Evolutionary conservation across 352 stramenopile genomes (phyloP), one percentile per base, ranked within the genome.

Genomic region (Pythium dissimile): DNA sequence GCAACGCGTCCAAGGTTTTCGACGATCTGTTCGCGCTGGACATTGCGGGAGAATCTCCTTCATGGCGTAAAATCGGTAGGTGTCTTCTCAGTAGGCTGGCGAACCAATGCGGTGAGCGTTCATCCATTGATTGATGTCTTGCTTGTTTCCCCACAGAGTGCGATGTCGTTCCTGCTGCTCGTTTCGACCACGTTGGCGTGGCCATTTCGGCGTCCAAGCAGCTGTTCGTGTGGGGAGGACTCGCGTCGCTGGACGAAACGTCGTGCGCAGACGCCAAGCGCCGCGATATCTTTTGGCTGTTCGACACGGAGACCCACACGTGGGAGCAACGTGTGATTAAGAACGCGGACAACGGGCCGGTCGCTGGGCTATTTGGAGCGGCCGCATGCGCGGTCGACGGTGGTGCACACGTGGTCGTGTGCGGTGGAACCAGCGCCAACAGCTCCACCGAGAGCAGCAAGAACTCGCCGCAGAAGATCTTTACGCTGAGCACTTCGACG

Each of bases 21-120:
- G 62, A 57, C 20, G 86, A 95, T 55, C 57, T 94, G 9, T 88
- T 77, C 58, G 71, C 80, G 16, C 54, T 95, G 1, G 77, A 93
- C 42, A 42, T 95, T 10, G 48, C 21, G 2, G 52, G 71, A 31
- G 63, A 44, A 9, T 53, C 68, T 1, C 64, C 58, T 0, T 39
- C 60, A 34, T 94, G 82, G 84, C 72, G 68, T 38, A 63, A 65
- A 44, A 78, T 91, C 34, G 76, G 75, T 88, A 35, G 31, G 54
- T 63, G 15, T 11, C 3, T 27, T 24, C n/a, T n/a, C 12, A 15
- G 34, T 16, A 41, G 7, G 34, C 34, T 15, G 4, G 16, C 34
- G 20, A 16, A 41, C 20, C n/a, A n/a, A 12, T 41, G 7, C 34
- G 16, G 12, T 8, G 12, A 41, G 20, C 5, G 34, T 35, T 35